Base-by-base conservation (phyloP, 129 eudicot species). In the Saposhnikovia divaricata region DNA sequence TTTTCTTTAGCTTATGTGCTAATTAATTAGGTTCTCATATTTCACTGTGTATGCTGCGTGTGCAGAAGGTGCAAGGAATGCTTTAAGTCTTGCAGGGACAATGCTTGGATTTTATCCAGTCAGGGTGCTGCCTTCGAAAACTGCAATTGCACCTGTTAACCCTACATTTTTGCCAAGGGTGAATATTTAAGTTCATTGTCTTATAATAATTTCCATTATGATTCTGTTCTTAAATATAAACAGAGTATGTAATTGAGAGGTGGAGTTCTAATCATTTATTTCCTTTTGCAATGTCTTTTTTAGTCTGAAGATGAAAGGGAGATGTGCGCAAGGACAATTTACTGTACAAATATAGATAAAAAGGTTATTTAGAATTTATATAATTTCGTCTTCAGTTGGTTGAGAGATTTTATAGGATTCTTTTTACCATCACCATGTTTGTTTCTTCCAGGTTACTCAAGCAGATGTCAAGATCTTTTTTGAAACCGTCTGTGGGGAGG, bases 31-130 rank as follows among this genome's bases (percentile, higher is more conserved):
- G 23, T 75, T 78, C 63, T 82, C 45, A 72, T 76, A 77, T 81
- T 31, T 50, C 53, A 10, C 28, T 76, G 51, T 80, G 28, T 42
- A 45, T 70, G 31, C 19, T 80, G n/a, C 84, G 59, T 39, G 65
- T 87, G 85, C 93, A 91, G 97, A 85, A 78, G 91, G 97, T 80
- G 96, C 96, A 82, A 90, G 87, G 86, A 89, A 87, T 71, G 93
- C 98, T 57, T 83, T 94, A 86, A 88, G 90, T 79, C 80, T 94
- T 73, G 90, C 92, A 45, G 98, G 98, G 71, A 94, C 98, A 65
- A 90, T 94, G 97, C 98, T 94, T 34, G 97, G 98, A 34, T 94
- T 84, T 72, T 94, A 94, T 79, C 98, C 98, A 3, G 93, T 94
- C 40, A 88, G 86, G 87, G 97, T 91, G 75, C 89, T 94, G 50